Base-by-base conservation (phyloP, 23 red algal genomes). In the Gracilariopsis chorda region DNA sequence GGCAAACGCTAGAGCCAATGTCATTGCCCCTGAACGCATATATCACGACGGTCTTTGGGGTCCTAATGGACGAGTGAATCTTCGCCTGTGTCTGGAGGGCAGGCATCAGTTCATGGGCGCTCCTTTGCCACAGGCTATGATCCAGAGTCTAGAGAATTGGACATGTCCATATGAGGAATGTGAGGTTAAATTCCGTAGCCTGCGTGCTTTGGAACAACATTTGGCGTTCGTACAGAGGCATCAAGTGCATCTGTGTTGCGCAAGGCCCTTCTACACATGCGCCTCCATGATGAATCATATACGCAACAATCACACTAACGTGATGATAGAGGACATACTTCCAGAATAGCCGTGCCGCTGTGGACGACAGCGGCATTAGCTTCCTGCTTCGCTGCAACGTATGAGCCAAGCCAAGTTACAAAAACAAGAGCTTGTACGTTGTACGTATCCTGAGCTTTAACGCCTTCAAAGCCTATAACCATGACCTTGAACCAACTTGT, bases 141-240 rank as follows among this genome's bases (percentile, higher is more conserved):
- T 80, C 24, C 9, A 6, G 6, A 39, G 17, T 51, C 16, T 80
- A 51, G 13, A 19, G 37, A 55, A 16, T 10, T 30, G 16, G 27
- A n/a, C 21, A 30, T 80, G 77, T 42, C 77, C 77, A 1, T 80
- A 80, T 35, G 33, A 53, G 7, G 77, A 58, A 17, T 80, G 77
- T 11, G 47, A 16, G 8, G 1, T 58, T 17, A n/a, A 60, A 59
- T 80, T 80, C 13, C 49, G 27, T 12, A 58, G 30, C 10, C n/a
- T 80, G 7, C 49, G 49, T 24, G 19, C 45, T 35, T 59, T 80
- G 27, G 77, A 80, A 19, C 77, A 80, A 30, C 77, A 80, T 60
- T 30, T 80, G 1, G 77, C 47, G 21, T 80, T 59, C 39, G 77
- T 80, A 3, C 77, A 80, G 24, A 53, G 77, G 19, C 77, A 80